phyloP scores from a whole-genome alignment of 225 moss, liverwort and hornwort species.

The Antitrichia curtipendula region DNA sequence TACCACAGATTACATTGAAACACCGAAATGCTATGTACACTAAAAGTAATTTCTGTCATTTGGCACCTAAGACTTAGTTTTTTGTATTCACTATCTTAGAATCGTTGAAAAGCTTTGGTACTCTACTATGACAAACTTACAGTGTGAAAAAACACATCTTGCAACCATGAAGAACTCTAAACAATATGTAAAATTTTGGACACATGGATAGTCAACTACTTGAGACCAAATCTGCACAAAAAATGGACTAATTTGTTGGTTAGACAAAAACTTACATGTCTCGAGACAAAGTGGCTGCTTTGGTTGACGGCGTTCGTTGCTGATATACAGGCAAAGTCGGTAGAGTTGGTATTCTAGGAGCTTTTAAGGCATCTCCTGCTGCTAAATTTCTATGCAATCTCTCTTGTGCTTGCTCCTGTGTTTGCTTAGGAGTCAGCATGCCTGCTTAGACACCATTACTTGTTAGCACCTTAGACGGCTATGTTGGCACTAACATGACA shows the following conservation, averaged over 20 bases:
- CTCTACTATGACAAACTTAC: neutral
- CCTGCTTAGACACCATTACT: neutral
- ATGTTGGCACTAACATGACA: no score
- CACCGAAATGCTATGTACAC: neutral
- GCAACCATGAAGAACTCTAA: neutral
- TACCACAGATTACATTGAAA: neutral
- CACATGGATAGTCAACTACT: neutral
- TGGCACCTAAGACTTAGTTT: neutral
- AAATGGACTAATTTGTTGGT: neutral
- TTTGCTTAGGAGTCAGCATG: slow-evolving; percentile 5
- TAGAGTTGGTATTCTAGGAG: neutral
- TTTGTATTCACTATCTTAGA: neutral
- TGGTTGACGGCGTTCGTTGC: neutral
- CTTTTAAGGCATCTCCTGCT: neutral
- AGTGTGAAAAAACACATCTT: neutral
- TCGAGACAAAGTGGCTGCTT: neutral
- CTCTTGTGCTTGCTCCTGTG: neutral
- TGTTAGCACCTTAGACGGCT: neutral
- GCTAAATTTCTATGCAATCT: neutral
- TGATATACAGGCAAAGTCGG: neutral
- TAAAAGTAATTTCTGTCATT: neutral
- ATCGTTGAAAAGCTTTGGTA: neutral
- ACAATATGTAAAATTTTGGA: neutral
- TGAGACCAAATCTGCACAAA: neutral
- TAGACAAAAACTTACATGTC: neutral